These are phyloP conservation scores for Xylariaceae sp. DNA, from an alignment of 2,329 filamentous ascomycete species.

Conservation along the genomic window DNA sequence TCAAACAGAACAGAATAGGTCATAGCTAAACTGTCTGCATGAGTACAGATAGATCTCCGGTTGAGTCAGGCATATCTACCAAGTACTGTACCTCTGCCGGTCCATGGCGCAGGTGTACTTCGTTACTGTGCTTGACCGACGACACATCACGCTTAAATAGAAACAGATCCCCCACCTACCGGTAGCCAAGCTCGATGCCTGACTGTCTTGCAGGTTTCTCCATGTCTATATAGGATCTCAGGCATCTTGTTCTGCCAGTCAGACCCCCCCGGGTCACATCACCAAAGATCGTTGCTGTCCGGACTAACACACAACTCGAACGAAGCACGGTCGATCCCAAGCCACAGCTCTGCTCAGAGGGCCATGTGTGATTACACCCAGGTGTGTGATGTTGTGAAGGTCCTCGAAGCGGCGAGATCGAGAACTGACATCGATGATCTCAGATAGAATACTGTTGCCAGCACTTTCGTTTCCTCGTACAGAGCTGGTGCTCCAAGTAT, in stretches of 20 bases:
- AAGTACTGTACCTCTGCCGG: no score
- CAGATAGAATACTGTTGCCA: slow-evolving; percentile 27
- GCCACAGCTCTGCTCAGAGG: not conserved
- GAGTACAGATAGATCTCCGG: no score
- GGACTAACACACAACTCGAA: not conserved
- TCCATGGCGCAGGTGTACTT: no score
- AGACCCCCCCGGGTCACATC: not conserved
- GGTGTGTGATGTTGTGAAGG: slow-evolving; percentile 11
- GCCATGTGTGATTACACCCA: slow-evolving; percentile 27
- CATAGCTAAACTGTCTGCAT: no score
- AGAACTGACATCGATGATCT: slow-evolving; percentile 3
- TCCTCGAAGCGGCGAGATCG: not conserved
- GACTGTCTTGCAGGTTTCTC: not conserved
- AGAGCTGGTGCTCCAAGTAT: slow-evolving; percentile 25
- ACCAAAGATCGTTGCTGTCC: not conserved
- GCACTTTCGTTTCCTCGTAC: slow-evolving; percentile 25
- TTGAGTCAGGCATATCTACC: no score
- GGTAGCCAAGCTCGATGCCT: no score
- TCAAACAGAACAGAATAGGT: no score
- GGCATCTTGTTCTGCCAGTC: not conserved
- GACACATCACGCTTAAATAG: no score
- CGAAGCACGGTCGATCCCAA: not conserved
- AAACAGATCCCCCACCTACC: no score
- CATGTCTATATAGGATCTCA: not conserved
- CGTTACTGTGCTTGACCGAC: no score